Conservation (phyloP, 2,329 filamentous ascomycete species). For the Colletotrichum liaoningense region DNA sequence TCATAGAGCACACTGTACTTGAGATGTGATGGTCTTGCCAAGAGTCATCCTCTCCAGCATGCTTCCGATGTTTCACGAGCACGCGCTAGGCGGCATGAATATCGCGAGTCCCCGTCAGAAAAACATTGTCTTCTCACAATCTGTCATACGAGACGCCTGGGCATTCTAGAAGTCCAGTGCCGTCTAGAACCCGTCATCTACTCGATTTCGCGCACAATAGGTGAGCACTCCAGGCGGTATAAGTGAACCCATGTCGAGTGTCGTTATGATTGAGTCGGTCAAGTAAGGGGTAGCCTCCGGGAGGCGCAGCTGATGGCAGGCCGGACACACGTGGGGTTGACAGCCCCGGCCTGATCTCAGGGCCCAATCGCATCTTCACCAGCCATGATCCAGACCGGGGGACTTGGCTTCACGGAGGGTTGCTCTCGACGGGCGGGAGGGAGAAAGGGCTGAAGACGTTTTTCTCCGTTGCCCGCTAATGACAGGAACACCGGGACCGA, state of each 20-base stretch:
- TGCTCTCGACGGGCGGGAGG: not conserved
- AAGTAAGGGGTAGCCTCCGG: not conserved
- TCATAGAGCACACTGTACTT: not conserved
- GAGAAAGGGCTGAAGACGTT: not conserved
- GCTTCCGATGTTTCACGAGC: not conserved
- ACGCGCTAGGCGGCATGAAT: not conserved
- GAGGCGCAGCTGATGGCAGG: conserved; percentile 22
- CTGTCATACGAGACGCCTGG: not conserved
- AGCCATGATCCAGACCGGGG: not conserved
- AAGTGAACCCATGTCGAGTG: conserved; percentile 4
- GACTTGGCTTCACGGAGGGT: not conserved
- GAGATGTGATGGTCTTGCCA: not conserved
- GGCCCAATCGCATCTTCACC: conserved; percentile 28
- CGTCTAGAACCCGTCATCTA: not conserved
- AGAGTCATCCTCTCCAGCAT: not conserved
- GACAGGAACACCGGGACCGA: conserved; percentile 22
- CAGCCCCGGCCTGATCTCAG: conserved; percentile 10
- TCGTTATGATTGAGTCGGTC: conserved; percentile 7
- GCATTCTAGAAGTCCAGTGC: conserved; percentile 2
- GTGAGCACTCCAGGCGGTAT: not conserved
- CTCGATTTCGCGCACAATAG: not conserved
- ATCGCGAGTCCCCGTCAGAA: conserved; percentile 4
- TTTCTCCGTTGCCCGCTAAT: not conserved
- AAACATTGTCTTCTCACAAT: not conserved
- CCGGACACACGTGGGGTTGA: conserved; percentile 9